Evolutionary conservation across 1,284 basidiomycete genomes (phyloP), one percentile per base, ranked within the genome.

Genomic region (Uromyces viciae-fabae): DNA sequence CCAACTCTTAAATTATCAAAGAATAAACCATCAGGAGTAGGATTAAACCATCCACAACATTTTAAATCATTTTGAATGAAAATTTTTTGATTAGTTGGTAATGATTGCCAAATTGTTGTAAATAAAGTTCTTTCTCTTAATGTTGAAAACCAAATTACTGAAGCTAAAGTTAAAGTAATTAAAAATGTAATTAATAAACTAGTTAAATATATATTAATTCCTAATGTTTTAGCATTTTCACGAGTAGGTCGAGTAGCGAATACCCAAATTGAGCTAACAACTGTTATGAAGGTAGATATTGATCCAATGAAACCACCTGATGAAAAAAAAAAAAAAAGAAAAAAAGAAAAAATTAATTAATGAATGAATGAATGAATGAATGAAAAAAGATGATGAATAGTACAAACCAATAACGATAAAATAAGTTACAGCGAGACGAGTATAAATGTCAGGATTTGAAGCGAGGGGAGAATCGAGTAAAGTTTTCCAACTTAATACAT

Each of bases 41-140:
- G 46, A 36, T 74, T 69, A 40, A 81, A 75, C 79, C 79, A 81
- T 25, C 79, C 79, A 49, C 79, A 81, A 64, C 79, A 81, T 14
- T 56, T 38, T 22, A 81, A 42, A 31, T 72, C 69, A 22, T 81
- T 66, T 73, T 81, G 79, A 33, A 81, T 74, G 31, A 40, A 81
- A 25, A 75, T 52, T 60, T 81, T 74, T 22, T 52, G 58, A 0
- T 62, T 22, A 11, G 46, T 22, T 14, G 79, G 72, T 1, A 73
- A 49, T 9, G 42, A 19, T 1, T 33, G n/a, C 79, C 79, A 81
- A 52, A 81, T 42, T 25, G 71, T 56, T 8, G 71, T 81, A 38
- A 81, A 81, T 5, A 66, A 46, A 0, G 60, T 36, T 22, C 72
- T 40, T 58, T 73, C 71, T 19, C 72, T 31, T 14, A 81, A 56